Evolutionary conservation across 2,329 filamentous ascomycete species (phyloP).

Genomic region (Pseudogymnoascus sp.): DNA sequence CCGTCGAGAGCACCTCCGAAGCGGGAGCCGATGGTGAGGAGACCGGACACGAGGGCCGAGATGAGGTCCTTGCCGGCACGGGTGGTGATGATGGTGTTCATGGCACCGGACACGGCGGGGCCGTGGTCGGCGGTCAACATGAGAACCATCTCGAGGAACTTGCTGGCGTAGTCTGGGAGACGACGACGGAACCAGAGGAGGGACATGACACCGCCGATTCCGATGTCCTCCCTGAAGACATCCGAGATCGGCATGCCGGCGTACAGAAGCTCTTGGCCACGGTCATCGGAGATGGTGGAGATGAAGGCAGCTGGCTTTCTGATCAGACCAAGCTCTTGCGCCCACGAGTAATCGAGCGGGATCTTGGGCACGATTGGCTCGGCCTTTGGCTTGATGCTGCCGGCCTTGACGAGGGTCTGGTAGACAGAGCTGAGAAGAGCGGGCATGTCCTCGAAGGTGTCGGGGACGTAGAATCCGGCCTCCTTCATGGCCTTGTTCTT

Average conservation of each 20-base stretch:
- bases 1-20: conserved; percentile 98
- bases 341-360: conserved; percentile 99
- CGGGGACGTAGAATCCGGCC: conserved; percentile 86
- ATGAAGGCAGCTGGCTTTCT: conserved; percentile 99
- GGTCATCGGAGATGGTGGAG: conserved; percentile 98
- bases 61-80: conserved; percentile 99
- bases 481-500: conserved; percentile 98
- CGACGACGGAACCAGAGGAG: conserved; percentile 98
- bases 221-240: conserved; percentile 97
- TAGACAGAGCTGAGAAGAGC: conserved; percentile 69
- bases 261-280: conserved; percentile 97
- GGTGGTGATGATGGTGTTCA: conserved; percentile 99
- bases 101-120: conserved; percentile 96
- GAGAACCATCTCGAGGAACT: conserved; percentile 99
- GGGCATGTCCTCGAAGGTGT: conserved; percentile 96
- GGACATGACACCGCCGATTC: conserved; percentile 99
- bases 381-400: conserved; percentile 73
- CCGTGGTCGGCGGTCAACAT: conserved; percentile 99
- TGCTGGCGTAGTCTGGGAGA: conserved; percentile 90
- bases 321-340: conserved; percentile 97
- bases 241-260: conserved; percentile 99
- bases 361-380: conserved; percentile 98
- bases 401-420: conserved; percentile 75
- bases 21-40: conserved; percentile 93
- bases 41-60: conserved; percentile 88